These are phyloP conservation scores for Phaffia rhodozyma DNA, from an alignment of 1,284 basidiomycete species.

Conservation along the genomic window DNA sequence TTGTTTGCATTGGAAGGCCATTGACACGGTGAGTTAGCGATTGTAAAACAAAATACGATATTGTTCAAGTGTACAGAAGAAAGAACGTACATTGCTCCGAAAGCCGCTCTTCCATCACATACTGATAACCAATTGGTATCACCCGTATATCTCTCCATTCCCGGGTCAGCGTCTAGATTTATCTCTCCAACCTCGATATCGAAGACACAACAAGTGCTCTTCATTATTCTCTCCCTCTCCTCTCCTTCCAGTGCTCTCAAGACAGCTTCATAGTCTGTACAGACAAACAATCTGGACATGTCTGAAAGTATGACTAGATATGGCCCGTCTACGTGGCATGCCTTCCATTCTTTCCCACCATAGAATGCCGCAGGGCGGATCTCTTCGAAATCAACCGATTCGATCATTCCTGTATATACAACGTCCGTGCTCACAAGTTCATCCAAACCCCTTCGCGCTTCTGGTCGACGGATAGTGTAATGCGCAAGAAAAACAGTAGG, in stretches of 20 bases:
- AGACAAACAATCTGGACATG: neutral
- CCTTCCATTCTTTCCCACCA: constrained; percentile 4
- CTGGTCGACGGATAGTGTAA: neutral
- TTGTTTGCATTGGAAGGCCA: neutral
- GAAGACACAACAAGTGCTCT: neutral
- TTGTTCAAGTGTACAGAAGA: too few relatives aligned
- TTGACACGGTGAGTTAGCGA: neutral
- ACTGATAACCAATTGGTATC: constrained; percentile 2
- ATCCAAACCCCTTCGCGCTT: too few relatives aligned
- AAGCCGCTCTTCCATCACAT: neutral
- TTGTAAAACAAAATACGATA: neutral
- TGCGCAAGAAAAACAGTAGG: neutral
- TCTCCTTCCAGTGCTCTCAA: neutral
- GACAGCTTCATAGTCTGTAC: constrained; percentile 1
- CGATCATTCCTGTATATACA: neutral
- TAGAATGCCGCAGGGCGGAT: neutral
- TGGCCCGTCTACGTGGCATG: neutral
- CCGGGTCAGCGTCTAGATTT: too few relatives aligned
- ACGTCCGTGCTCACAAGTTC: neutral
- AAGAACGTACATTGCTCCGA: neutral
- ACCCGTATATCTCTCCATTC: neutral
- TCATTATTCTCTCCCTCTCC: neutral
- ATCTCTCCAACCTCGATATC: neutral
- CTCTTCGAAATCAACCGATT: neutral
- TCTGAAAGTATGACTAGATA: constrained; percentile 6